Evolutionary conservation across 345 rosid genomes (phyloP).

Genomic region (Brassica incana): DNA sequence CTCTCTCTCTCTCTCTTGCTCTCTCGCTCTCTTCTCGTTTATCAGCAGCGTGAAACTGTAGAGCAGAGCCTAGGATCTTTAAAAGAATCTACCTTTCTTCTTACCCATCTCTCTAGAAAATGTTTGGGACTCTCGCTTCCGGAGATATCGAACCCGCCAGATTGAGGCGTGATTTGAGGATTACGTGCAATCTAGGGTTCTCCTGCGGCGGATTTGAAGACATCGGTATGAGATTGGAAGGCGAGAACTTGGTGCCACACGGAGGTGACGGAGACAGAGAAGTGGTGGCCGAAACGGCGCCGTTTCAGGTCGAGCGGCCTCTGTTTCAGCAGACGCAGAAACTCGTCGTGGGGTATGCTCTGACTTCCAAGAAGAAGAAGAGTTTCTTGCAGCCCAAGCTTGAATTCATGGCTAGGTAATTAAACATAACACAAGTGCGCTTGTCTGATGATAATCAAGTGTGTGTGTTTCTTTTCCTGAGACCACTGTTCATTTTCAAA

Average conservation of each 20-base stretch:
- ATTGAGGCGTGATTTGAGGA: conserved; percentile 41
- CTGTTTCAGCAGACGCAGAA: conserved; percentile 37
- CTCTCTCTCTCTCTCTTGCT: too few relatives aligned
- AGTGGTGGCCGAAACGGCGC: conserved; percentile 4
- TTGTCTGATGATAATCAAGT: conserved; percentile 8
- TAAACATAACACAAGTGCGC: not conserved
- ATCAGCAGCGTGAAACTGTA: conserved; percentile 7
- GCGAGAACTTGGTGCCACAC: too few relatives aligned
- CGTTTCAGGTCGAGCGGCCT: conserved; percentile 14
- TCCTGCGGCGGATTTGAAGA: conserved; percentile 35
- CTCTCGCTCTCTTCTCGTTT: not conserved
- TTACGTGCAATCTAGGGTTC: conserved; percentile 41
- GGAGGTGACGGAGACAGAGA: too few relatives aligned
- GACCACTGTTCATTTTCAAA: conserved; percentile 19
- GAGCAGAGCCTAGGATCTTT: conserved; percentile 16
- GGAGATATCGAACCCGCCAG: conserved; percentile 33
- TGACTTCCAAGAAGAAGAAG: conserved; percentile 85
- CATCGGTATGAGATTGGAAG: conserved; percentile 52
- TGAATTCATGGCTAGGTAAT: conserved; percentile 65
- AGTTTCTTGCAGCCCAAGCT: conserved; percentile 91
- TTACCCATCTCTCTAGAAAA: not conserved
- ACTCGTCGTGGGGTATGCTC: conserved; percentile 83
- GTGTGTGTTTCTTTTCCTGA: conserved; percentile 11
- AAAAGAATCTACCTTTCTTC: conserved; percentile 33
- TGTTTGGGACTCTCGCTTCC: conserved; percentile 34